phyloP scores from a whole-genome alignment of 1,284 basidiomycete genomes.

The Phellinidium pouzarii region DNA sequence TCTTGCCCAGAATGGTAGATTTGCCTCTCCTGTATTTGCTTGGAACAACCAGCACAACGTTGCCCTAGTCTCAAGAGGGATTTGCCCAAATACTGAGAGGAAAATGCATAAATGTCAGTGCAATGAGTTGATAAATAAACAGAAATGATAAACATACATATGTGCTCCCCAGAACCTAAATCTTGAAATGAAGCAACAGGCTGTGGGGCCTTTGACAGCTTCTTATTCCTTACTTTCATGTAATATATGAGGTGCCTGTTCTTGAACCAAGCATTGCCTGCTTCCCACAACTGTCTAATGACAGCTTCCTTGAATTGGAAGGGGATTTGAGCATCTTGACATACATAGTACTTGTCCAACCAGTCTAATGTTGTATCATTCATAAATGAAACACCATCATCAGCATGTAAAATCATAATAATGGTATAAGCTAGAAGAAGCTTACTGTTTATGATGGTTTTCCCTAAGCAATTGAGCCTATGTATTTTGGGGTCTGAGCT shows the following conservation, averaged over 20 bases:
- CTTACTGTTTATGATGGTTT: neutral
- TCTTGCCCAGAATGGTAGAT: neutral
- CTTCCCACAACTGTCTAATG: neutral
- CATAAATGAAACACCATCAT: too few relatives aligned
- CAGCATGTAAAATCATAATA: too few relatives aligned
- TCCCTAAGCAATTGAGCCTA: neutral
- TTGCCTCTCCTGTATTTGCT: neutral
- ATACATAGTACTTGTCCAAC: neutral
- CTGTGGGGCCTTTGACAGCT: neutral
- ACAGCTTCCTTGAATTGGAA: neutral
- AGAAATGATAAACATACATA: neutral
- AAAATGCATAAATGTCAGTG: neutral
- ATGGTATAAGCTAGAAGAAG: too few relatives aligned
- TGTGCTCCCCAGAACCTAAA: neutral
- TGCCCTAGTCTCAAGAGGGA: neutral
- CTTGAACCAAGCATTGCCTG: conserved; percentile 5
- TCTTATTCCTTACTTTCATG: neutral
- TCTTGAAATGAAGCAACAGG: too few relatives aligned
- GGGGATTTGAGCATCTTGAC: neutral
- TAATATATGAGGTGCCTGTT: neutral
- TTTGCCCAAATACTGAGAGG: conserved; percentile 2
- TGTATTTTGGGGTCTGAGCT: too few relatives aligned
- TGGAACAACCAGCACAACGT: neutral
- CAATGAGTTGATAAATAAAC: neutral
- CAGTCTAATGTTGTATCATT: neutral